Conservation (phyloP, 225 moss, liverwort and hornwort species). For the Thuidium tamariscinum region DNA sequence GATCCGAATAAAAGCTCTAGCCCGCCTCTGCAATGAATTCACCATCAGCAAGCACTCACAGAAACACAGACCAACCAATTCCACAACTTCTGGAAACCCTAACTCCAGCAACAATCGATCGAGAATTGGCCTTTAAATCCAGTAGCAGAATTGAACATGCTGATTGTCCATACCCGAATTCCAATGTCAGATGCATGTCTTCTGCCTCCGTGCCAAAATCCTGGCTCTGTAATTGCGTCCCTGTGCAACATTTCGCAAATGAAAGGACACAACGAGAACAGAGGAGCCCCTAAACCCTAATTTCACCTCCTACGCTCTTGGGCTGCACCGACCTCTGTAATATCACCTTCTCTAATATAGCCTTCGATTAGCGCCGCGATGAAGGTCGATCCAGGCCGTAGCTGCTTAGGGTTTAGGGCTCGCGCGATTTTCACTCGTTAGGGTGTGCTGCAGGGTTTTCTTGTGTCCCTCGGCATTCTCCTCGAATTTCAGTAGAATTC, state of each 20-base stretch:
- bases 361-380: too few relatives aligned
- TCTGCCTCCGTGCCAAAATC: neutral
- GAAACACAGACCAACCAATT: neutral
- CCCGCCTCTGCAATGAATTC: conserved; percentile 49
- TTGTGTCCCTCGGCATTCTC: too few relatives aligned
- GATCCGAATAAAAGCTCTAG: conserved; percentile 75
- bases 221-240: neutral
- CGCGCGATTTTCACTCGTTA: too few relatives aligned
- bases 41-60: neutral
- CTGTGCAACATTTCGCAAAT: neutral
- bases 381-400: too few relatives aligned
- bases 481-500: neutral
- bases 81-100: neutral
- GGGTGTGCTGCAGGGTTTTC: too few relatives aligned
- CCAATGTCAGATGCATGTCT: conserved; percentile 34
- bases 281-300: too few relatives aligned
- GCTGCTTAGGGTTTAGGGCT: too few relatives aligned
- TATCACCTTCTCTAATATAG: too few relatives aligned
- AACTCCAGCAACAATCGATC: neutral
- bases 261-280: too few relatives aligned
- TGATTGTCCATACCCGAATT: conserved; percentile 18
- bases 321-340: too few relatives aligned
- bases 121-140: neutral
- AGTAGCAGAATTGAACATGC: neutral
- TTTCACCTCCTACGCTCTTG: too few relatives aligned